Evolutionary conservation across 2,329 filamentous ascomycete species (phyloP).

Genomic region (Acrodontium crateriforme): DNA sequence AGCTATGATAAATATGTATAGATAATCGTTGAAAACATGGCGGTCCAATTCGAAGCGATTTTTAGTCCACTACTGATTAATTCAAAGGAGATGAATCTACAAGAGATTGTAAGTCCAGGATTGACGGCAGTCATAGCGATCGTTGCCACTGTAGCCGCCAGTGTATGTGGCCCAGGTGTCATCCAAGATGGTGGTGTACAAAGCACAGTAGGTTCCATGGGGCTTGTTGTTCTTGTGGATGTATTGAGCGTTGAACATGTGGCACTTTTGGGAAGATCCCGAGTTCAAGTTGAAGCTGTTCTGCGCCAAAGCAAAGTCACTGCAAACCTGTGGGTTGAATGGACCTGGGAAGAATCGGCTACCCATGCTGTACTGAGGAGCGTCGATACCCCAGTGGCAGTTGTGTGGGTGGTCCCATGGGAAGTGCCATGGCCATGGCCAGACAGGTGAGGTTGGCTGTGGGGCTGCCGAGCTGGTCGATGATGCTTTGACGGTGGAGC

Average conservation of each 20-base stretch:
- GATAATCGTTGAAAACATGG: no score
- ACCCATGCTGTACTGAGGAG: slow-evolving; percentile 10
- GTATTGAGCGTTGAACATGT: slow-evolving; percentile 18
- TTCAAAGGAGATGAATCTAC: no score
- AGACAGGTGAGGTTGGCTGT: background rate
- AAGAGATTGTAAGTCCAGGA: slow-evolving; percentile 10
- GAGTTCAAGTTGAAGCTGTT: slow-evolving; percentile 8
- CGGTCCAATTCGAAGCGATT: no score
- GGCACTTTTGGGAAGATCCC: slow-evolving; percentile 5
- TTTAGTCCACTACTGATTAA: no score
- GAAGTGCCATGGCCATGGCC: slow-evolving; percentile 3
- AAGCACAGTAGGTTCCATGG: slow-evolving; percentile 14
- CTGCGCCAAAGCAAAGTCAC: slow-evolving; percentile 12
- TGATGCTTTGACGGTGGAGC: slow-evolving; percentile 1
- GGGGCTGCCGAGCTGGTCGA: background rate
- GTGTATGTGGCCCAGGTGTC: slow-evolving; percentile 9
- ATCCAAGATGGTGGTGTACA: slow-evolving; percentile 10
- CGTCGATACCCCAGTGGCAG: slow-evolving; percentile 10
- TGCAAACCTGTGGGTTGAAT: slow-evolving; percentile 16
- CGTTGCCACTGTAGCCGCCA: slow-evolving; percentile 7
- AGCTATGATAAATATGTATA: no score
- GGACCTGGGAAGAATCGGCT: slow-evolving; percentile 17
- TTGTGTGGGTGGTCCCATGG: slow-evolving; percentile 5
- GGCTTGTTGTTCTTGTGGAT: slow-evolving; percentile 14
- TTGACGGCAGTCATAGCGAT: slow-evolving; percentile 12